A percentile compares a stretch with the other conserved stretches of the same genome.
phyloP scores from a whole-genome alignment of 1,284 basidiomycete genomes.

The Ustilago curta region DNA sequence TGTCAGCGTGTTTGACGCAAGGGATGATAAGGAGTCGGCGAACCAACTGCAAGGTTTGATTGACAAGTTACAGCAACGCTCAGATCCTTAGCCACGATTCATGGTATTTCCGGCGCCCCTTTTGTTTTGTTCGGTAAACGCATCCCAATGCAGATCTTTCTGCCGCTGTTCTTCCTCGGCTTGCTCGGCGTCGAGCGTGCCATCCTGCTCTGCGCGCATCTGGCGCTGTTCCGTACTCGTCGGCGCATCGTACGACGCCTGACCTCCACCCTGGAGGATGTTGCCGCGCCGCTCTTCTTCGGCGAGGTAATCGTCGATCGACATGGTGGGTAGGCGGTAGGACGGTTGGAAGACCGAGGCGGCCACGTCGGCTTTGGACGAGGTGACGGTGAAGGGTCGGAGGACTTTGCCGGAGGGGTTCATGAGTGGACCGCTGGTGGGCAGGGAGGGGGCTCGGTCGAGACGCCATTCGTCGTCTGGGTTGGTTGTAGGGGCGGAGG shows the following conservation, averaged over 20 bases:
- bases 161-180: conserved; percentile 74
- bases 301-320: conserved; percentile 92
- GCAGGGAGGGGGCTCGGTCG: conserved; percentile 26
- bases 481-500: not conserved
- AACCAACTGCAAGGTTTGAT: conserved; percentile 9
- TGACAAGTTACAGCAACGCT: not conserved
- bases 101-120: conserved; percentile 91
- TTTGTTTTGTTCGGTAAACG: conserved; percentile 52
- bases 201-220: conserved; percentile 77
- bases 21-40: conserved; percentile 15
- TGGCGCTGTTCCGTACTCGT: conserved; percentile 70
- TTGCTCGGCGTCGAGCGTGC: conserved; percentile 77
- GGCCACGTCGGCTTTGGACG: conserved; percentile 74
- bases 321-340: conserved; percentile 94
- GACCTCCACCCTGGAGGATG: conserved; percentile 82
- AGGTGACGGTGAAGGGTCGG: conserved; percentile 64
- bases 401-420: conserved; percentile 59
- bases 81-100: conserved; percentile 78
- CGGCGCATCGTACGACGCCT: conserved; percentile 35
- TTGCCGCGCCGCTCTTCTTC: conserved; percentile 86
- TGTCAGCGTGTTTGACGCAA: conserved; percentile 18
- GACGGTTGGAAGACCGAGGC: conserved; percentile 85
- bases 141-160: conserved; percentile 62
- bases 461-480: conserved; percentile 55
- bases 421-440: conserved; percentile 54